Base-by-base conservation (phyloP, 2,329 filamentous ascomycete species). In the Paecilomyces niveus region DNA sequence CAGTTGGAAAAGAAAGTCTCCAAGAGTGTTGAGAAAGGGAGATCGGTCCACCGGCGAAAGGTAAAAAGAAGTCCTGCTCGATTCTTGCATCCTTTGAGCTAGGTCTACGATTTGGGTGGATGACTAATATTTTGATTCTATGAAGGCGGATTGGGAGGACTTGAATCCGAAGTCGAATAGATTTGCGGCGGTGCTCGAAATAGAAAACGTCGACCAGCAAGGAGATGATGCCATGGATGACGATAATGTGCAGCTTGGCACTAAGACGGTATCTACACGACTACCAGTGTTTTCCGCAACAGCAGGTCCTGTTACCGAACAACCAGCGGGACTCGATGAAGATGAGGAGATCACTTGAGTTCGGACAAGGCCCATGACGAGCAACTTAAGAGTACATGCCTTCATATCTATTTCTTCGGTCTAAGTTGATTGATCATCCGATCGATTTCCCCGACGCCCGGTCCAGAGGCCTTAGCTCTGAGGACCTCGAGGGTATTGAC, bases 401-500 rank as follows among this genome's bases (percentile, higher is more conserved):
- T 54, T 45, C 57, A 58, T 59, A 61, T 56, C 66, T 72, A 80
- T 68, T 74, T 76, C 62, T 72, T 76, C 57, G 78, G 78, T 63
- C 72, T 73, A 55, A 81, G 68, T 63, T 84, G 81, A 22, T 79
- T 83, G 62, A 89, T 82, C 65, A 97, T 78, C 67, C 89, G 83
- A 76, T 97, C 92, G 74, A 97, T 90, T 74, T 97, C 93, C 62
- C 85, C 85, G 22, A 83, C 77, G 56, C 88, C 87, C 33, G 81
- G 83, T 56, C 85, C 85, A 5, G 85, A 88, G 15, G 90, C 92
- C 63, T 88, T 91, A 58, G 84, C 83, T 64, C 90, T 81, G 63
- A 97, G 76, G 55, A 86, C 81, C 66, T 88, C 84, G 75, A 95
- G 85, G n/a, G 87, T 78, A 65, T 87, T 87, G 54, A 85, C 79